Evolutionary conservation across 2,329 filamentous ascomycete genomes (phyloP).

Genomic region (Aspergillus japonicus): DNA sequence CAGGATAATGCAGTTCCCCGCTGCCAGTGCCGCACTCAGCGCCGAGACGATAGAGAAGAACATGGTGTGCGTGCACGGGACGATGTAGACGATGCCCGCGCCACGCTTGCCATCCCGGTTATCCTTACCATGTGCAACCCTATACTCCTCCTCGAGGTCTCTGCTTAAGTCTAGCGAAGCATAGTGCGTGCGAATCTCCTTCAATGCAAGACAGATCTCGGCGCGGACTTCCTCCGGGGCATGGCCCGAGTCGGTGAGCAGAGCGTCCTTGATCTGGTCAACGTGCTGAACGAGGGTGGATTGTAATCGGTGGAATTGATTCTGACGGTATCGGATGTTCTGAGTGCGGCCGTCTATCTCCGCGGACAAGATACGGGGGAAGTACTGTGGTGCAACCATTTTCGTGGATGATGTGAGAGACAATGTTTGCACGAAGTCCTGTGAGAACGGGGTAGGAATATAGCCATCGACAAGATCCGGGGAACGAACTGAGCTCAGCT

Average conservation of each 20-base stretch:
- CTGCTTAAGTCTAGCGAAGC: conserved; percentile 16
- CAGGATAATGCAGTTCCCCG: conserved; percentile 53
- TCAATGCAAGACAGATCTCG: conserved; percentile 27
- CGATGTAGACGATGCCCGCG: conserved; percentile 45
- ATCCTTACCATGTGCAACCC: conserved; percentile 23
- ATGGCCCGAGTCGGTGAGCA: conserved; percentile 31
- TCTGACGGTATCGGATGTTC: conserved; percentile 40
- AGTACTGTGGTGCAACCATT: conserved; percentile 16
- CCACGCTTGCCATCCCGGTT: conserved; percentile 15
- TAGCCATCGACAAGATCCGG: neutral
- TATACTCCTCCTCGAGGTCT: conserved; percentile 22
- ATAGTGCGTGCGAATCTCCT: conserved; percentile 29
- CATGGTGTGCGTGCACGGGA: conserved; percentile 49
- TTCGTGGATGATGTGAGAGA: neutral
- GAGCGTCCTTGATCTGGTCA: conserved; percentile 31
- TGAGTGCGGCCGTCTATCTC: conserved; percentile 41
- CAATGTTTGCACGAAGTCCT: neutral
- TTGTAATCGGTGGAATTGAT: conserved; percentile 41
- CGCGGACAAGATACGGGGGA: conserved; percentile 33
- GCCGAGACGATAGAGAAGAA: conserved; percentile 50
- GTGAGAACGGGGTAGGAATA: neutral
- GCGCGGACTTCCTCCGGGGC: conserved; percentile 34
- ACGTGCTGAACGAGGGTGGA: conserved; percentile 28
- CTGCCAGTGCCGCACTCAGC: conserved; percentile 49
- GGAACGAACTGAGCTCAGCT: neutral